Base-by-base conservation (phyloP, 768 basidiomycete genomes). In the Kwoniella europaea region DNA sequence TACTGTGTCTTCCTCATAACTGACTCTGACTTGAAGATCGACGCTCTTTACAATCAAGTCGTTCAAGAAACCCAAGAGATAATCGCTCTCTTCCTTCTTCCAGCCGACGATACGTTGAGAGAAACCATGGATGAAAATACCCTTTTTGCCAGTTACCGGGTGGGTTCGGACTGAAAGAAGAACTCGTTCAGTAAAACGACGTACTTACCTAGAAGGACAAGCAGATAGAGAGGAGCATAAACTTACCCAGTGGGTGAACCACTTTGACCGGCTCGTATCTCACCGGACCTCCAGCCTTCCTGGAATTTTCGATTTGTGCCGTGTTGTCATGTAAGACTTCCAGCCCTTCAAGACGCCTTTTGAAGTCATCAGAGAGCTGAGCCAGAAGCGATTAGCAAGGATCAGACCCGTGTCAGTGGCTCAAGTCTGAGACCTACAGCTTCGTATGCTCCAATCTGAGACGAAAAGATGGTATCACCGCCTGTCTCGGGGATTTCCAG, bases 381-480 rank as follows among this genome's bases (percentile, higher is more conserved):
- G n/a, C 5, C 24, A 12, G 29, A n/a, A 7, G 29, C 22, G 15
- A 53, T 50, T 24, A 56, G 18, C 20, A 24, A 24, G 10, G 24
- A 24, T 24, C 24, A 24, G 24, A 24, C 24, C 24, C 24, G 24
- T 24, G 24, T 24, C 24, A 24, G 24, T 24, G 24, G 24, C 44
- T 44, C 44, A 44, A 44, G 10, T 44, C 44, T 44, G 44, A 44
- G 15, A 71, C 60, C 22, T 29, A 71, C 71, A 12, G 52, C 41
- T 41, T 87, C 87, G 83, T 88, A 89, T 0, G 88, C 88, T 73
- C 88, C 88, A 44, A 86, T 88, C 70, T 88, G 87, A 6, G 88
- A 88, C 0, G 86, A 77, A 83, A 88, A 89, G 71, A 88, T 85
- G 1, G 88, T 88, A 81, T 88, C 88, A 16, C 88, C 88, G 10